Percentiles rank a stretch among this genome's conserved stretches.
Evolutionary conservation across 164 flowering plant species (phyloP).

Genomic region (Tinospora cordifolia): DNA sequence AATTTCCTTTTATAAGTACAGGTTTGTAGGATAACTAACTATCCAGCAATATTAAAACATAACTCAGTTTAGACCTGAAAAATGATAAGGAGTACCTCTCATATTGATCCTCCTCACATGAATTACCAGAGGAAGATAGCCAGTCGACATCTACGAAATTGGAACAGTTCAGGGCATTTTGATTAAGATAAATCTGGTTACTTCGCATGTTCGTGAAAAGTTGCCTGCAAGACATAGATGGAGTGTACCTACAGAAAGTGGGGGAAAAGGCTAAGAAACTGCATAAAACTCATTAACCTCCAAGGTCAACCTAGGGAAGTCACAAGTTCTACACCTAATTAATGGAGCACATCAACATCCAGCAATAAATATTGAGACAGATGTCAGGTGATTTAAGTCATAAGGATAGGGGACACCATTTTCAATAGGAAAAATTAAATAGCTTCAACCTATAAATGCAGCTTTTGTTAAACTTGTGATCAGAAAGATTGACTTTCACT

Average conservation of each 20-base stretch:
- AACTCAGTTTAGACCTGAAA: not conserved
- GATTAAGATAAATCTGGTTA: conserved; percentile 31
- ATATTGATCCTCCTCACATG: conserved; percentile 76
- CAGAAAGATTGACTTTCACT: not conserved
- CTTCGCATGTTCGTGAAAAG: conserved; percentile 38
- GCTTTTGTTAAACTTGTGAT: no score
- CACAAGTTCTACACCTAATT: not conserved
- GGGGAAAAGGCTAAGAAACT: not conserved
- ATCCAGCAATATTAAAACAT: not conserved
- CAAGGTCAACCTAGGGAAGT: not conserved
- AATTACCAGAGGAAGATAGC: conserved; percentile 90
- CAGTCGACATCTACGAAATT: conserved; percentile 79
- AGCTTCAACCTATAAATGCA: not conserved
- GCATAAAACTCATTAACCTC: not conserved
- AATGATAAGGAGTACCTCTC: conserved; percentile 47
- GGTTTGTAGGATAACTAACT: not conserved
- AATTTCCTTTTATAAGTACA: not conserved
- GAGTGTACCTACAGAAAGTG: conserved; percentile 44
- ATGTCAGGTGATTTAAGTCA: not conserved
- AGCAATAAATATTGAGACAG: not conserved
- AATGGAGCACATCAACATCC: not conserved
- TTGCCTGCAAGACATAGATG: conserved; percentile 41
- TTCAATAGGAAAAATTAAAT: not conserved
- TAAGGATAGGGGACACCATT: not conserved
- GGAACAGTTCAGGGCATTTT: conserved; percentile 48